phyloP scores from a whole-genome alignment of 306 rosid genomes.

The Fragaria ananassa region DNA sequence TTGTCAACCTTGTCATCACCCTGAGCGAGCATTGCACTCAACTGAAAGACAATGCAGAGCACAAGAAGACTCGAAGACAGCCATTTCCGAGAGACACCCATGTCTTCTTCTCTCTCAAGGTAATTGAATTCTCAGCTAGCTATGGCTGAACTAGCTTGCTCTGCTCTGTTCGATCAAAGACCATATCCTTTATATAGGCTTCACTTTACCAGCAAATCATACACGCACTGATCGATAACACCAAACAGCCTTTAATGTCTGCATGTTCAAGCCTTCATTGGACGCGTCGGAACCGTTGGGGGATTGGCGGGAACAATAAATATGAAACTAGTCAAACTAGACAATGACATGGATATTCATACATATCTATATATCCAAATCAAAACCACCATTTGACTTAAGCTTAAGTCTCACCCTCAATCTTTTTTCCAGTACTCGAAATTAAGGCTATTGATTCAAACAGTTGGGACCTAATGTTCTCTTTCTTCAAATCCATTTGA shows the following conservation, averaged over 20 bases:
- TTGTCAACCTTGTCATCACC: conserved; percentile 54
- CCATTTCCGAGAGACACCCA: conserved; percentile 53
- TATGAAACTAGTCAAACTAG: conserved; percentile 26
- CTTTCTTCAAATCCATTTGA: background rate
- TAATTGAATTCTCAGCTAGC: background rate
- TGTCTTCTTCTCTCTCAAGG: background rate
- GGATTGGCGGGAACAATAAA: conserved; percentile 31
- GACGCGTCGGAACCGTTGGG: conserved; percentile 51
- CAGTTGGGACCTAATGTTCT: background rate
- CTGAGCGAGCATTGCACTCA: conserved; percentile 35
- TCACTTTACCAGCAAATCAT: conserved; percentile 12
- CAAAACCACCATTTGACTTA: background rate
- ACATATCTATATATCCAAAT: background rate
- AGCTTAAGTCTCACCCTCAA: background rate
- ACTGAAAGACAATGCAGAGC: conserved; percentile 51
- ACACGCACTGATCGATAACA: background rate
- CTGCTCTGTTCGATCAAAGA: conserved; percentile 2
- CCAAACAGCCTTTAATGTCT: conserved; percentile 28
- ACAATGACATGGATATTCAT: background rate
- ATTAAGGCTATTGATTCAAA: background rate
- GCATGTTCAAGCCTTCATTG: conserved; percentile 25
- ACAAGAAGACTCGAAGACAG: conserved; percentile 32
- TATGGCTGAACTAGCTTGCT: background rate
- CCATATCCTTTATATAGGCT: conserved; percentile 41
- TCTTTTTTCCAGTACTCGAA: background rate